Conservation (phyloP, 2,329 filamentous ascomycete genomes). For the Trichoderma gracile region DNA sequence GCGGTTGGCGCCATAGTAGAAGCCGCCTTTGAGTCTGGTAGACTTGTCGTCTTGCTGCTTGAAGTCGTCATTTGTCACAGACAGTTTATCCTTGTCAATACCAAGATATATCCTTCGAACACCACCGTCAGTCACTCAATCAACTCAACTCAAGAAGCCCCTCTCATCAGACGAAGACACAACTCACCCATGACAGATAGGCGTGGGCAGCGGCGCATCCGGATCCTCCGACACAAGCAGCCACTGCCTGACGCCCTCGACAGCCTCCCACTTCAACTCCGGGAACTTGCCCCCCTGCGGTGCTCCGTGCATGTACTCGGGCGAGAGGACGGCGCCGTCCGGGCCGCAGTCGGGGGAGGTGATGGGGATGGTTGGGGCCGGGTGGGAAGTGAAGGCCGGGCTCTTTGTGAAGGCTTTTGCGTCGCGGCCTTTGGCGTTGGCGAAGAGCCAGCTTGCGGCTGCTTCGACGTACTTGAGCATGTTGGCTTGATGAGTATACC, state of each 20-base stretch:
- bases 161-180: too few species aligned
- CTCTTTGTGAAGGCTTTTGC: constrained; percentile 41
- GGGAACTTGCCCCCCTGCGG: constrained; percentile 44
- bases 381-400: constrained; percentile 39
- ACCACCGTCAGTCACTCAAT: not conserved
- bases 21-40: constrained; percentile 45
- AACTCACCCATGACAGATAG: constrained; percentile 48
- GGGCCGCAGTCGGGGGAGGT: constrained; percentile 45
- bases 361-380: constrained; percentile 42
- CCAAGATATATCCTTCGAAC: constrained; percentile 32
- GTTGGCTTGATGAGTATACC: not conserved
- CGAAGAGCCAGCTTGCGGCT: constrained; percentile 43
- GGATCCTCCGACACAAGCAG: constrained; percentile 50
- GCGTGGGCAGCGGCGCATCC: constrained; percentile 47
- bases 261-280: constrained; percentile 43
- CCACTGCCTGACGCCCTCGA: constrained; percentile 45
- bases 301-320: constrained; percentile 44
- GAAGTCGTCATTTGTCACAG: constrained; percentile 40
- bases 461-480: constrained; percentile 40
- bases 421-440: constrained; percentile 41
- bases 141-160: too few species aligned
- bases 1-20: constrained; percentile 48
- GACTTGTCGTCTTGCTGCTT: constrained; percentile 32
- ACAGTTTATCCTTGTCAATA: constrained; percentile 29
- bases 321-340: constrained; percentile 39